Evolutionary conservation across 2,329 filamentous ascomycete species (phyloP).

Genomic region (Pseudogymnoascus sp.): DNA sequence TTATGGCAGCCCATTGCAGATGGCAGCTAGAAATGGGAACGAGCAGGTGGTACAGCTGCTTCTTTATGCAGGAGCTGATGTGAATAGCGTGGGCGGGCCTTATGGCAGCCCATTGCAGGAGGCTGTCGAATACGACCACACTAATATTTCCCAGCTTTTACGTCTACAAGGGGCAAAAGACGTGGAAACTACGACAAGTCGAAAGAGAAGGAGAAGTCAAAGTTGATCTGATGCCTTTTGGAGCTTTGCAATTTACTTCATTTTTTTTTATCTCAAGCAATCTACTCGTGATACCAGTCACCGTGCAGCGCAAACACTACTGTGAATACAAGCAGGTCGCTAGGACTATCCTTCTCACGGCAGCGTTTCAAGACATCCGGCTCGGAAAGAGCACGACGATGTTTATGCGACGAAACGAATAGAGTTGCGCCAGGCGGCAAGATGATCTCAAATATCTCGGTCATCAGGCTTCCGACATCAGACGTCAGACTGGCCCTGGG

Average conservation of each 20-base stretch:
- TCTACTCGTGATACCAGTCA: neutral
- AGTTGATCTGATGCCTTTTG: neutral
- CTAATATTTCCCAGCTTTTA: neutral
- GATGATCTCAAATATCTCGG: neutral
- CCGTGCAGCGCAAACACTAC: neutral
- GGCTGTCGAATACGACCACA: neutral
- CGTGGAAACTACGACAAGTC: no score
- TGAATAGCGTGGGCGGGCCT: no score
- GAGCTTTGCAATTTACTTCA: no score
- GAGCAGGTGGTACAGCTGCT: no score
- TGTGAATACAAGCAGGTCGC: conserved; percentile 7
- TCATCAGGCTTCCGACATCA: neutral
- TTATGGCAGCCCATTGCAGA: no score
- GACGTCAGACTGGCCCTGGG: neutral
- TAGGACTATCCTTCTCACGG: conserved; percentile 10
- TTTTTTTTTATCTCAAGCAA: no score
- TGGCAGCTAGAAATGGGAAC: no score
- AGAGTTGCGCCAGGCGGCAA: conserved; percentile 3
- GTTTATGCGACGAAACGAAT: conserved; percentile 8
- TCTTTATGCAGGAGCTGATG: no score
- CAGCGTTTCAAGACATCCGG: neutral
- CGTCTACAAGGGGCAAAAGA: neutral
- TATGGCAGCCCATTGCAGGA: conserved; percentile 5
- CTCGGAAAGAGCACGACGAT: neutral
- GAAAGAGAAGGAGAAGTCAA: no score